These are phyloP conservation scores for Leccinum aurantiacum DNA, from an alignment of 768 basidiomycete genomes.

Conservation along the genomic window DNA sequence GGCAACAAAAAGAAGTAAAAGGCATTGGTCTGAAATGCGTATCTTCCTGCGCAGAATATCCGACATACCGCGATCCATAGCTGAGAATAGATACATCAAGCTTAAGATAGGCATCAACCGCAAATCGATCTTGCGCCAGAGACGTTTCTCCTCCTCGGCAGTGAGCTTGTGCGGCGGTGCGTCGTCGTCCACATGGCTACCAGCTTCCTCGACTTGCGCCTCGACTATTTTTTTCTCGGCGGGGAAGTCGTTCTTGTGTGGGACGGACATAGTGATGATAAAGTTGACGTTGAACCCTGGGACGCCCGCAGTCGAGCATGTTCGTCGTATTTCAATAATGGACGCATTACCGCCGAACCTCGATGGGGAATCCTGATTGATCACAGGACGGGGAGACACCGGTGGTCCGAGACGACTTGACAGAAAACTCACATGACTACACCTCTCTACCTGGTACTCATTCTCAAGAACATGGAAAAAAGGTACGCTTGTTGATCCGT, in stretches of 20 bases:
- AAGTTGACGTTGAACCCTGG: background rate
- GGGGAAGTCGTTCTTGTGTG: background rate
- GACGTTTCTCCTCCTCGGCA: conserved; percentile 45
- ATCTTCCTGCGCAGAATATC: background rate
- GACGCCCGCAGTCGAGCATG: background rate
- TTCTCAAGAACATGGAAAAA: background rate
- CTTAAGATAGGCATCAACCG: conserved; percentile 58
- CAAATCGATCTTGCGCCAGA: conserved; percentile 60
- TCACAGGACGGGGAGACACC: background rate
- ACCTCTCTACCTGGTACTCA: background rate
- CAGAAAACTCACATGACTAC: background rate
- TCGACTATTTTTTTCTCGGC: background rate
- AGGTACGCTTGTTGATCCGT: background rate
- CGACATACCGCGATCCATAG: conserved; percentile 58
- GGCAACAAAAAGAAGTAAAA: background rate
- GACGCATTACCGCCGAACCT: background rate
- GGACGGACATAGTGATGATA: background rate
- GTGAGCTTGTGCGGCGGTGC: conserved; percentile 9
- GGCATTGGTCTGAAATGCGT: background rate
- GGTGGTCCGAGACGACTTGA: background rate
- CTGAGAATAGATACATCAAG: conserved; percentile 61
- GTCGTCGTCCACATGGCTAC: background rate
- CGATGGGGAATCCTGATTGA: background rate
- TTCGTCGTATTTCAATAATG: background rate
- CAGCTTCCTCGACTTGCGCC: background rate